Conservation (phyloP, 306 rosid species). For the Amphicarpaea edgeworthii region DNA sequence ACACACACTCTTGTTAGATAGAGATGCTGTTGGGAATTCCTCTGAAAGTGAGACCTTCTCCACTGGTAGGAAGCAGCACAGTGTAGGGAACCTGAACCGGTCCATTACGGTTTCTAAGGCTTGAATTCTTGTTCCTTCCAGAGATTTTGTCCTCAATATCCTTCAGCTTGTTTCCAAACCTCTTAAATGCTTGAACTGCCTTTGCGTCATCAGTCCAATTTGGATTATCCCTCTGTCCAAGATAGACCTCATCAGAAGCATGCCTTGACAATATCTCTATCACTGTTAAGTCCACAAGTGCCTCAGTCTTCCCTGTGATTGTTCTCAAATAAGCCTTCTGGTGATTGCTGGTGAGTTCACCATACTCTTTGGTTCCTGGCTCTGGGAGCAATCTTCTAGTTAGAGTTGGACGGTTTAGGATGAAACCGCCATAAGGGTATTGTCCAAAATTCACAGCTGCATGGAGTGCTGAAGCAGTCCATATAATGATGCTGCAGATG, state of each 20-base stretch:
- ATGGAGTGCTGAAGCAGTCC: conserved; percentile 80
- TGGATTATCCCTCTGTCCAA: conserved; percentile 51
- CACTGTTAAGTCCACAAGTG: conserved; percentile 59
- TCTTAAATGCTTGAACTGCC: conserved; percentile 36
- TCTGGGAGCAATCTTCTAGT: conserved; percentile 64
- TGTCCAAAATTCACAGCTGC: conserved; percentile 78
- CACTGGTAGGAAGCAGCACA: conserved; percentile 65
- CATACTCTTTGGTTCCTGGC: conserved; percentile 62
- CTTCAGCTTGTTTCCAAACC: conserved; percentile 30
- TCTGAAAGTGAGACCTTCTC: conserved; percentile 61
- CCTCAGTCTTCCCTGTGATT: conserved; percentile 54
- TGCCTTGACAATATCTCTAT: conserved; percentile 73
- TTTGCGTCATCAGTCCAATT: conserved; percentile 39
- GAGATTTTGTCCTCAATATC: conserved; percentile 24
- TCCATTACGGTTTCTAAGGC: conserved; percentile 54
- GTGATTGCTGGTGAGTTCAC: conserved; percentile 54
- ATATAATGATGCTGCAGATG: conserved; percentile 56
- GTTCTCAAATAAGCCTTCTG: conserved; percentile 59
- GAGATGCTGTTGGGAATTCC: conserved; percentile 85
- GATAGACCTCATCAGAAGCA: conserved; percentile 61
- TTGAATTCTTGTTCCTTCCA: neutral
- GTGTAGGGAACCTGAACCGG: conserved; percentile 66
- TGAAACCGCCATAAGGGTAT: conserved; percentile 76
- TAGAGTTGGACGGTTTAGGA: conserved; percentile 70
- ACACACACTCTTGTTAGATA: conserved; percentile 18